Evolutionary conservation across 768 basidiomycete genomes (phyloP), one percentile per base, ranked within the genome.

Genomic region (Termitomyces sp.): DNA sequence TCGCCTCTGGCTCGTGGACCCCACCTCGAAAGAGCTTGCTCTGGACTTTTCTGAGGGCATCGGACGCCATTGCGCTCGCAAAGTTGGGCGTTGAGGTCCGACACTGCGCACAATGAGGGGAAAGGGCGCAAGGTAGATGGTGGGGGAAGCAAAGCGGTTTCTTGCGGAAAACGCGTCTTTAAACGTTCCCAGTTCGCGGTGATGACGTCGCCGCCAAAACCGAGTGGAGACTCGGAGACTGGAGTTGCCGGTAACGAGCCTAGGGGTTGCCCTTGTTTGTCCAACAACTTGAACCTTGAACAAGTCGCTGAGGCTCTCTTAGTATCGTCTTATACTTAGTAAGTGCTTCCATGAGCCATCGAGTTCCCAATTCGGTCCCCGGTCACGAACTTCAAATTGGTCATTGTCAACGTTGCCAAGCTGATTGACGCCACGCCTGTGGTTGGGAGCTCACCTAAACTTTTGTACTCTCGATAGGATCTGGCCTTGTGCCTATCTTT

Each of bases 1-100:
- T 24, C 39, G 60, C 59, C 37, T 60, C 60, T 12, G 49, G 55
- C 27, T 64, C 51, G 27, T 55, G 58, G 55, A 64, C 67, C 27
- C 78, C 78, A 58, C 82, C 70, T 53, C 77, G 75, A 68, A 93
- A 92, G 39, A 93, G 78, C 72, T 83, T 91, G 32, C 81, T 84
- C 66, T 92, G 91, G 14, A 92, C 80, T 67, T 83, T 85, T 69
- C 82, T 89, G 34, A 79, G 72, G 6, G 81, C 66, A 64, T 69
- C 71, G 13, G 74, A 71, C 42, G 77, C 68, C 77, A 80, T 80
- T 9, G 13, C 10, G 27, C 10, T 5, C 22, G 33, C 12, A 51
- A 46, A 4, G 13, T n/a, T 22, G 18, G 32, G 37, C 33, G 42
- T 24, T 18, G 36, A 9, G 20, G 24, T 22, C 55, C 20, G 27